phyloP scores from a whole-genome alignment of 2,329 filamentous ascomycete genomes.

The Fusarium sp. region DNA sequence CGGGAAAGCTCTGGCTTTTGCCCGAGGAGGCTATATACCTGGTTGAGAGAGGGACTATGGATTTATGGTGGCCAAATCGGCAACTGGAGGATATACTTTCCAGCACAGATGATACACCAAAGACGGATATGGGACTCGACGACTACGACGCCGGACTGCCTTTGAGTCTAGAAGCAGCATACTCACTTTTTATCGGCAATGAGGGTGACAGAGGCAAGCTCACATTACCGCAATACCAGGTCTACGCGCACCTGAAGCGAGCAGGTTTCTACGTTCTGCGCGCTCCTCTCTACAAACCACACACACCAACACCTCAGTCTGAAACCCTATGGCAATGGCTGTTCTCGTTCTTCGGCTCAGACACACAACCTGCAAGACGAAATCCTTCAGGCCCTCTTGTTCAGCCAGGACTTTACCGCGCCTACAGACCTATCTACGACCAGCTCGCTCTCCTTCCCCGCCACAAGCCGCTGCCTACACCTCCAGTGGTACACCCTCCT shows the following conservation, averaged over 20 bases:
- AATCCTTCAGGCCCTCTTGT: conserved; percentile 69
- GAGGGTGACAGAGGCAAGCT: conserved; percentile 73
- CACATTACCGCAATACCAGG: conserved; percentile 84
- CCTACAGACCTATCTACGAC: conserved; percentile 79
- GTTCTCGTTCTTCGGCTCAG: conserved; percentile 59
- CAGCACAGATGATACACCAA: conserved; percentile 45
- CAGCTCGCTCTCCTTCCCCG: conserved; percentile 80
- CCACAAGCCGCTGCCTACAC: conserved; percentile 67
- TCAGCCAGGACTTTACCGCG: conserved; percentile 73
- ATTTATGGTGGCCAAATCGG: conserved; percentile 83
- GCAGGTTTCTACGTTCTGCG: conserved; percentile 85
- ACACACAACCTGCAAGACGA: conserved; percentile 45
- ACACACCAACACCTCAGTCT: conserved; percentile 33
- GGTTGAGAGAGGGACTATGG: conserved; percentile 87
- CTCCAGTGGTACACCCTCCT: conserved; percentile 47
- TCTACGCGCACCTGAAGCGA: conserved; percentile 87
- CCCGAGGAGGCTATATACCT: conserved; percentile 94
- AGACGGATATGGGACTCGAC: conserved; percentile 48
- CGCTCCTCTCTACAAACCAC: conserved; percentile 61
- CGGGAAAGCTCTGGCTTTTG: conserved; percentile 81
- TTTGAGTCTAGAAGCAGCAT: conserved; percentile 91
- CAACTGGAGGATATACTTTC: conserved; percentile 65
- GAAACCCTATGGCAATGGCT: conserved; percentile 66
- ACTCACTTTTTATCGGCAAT: conserved; percentile 83
- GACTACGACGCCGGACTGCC: conserved; percentile 77